Conservation (phyloP, 768 basidiomycete genomes). For the Hypsizygus marmoreus region DNA sequence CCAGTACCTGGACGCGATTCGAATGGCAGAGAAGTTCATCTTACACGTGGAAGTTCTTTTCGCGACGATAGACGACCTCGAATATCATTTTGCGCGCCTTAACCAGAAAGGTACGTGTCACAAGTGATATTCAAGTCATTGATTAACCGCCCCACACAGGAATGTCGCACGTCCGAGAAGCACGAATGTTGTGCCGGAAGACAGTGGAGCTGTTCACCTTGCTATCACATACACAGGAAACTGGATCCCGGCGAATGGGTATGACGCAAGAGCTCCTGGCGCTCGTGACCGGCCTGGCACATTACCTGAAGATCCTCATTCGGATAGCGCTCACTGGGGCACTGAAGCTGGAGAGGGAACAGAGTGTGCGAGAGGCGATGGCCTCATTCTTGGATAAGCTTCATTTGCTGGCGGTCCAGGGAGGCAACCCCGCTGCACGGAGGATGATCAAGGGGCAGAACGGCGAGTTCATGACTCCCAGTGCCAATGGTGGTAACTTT, state of each 20-base stretch:
- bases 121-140: slow-evolving; percentile 1
- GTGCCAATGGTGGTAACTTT: slow-evolving; percentile 51
- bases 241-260: slow-evolving; percentile 85
- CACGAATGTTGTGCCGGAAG: slow-evolving; percentile 97
- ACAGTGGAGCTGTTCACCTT: slow-evolving; percentile 98
- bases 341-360: slow-evolving; percentile 92
- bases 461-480: slow-evolving; percentile 55
- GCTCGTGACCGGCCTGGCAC: slow-evolving; percentile 97
- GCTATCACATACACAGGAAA: slow-evolving; percentile 93
- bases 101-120: slow-evolving; percentile 77
- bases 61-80: slow-evolving; percentile 94
- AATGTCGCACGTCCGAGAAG: slow-evolving; percentile 98
- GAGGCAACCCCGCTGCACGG: slow-evolving; percentile 77
- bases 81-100: slow-evolving; percentile 79
- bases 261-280: slow-evolving; percentile 98
- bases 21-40: slow-evolving; percentile 99
- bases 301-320: slow-evolving; percentile 99
- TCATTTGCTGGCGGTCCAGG: slow-evolving; percentile 85
- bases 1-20: slow-evolving; percentile 93
- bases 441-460: slow-evolving; percentile 76
- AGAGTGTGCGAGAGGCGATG: slow-evolving; percentile 81
- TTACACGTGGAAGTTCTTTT: slow-evolving; percentile 98
- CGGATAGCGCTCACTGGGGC: slow-evolving; percentile 96
- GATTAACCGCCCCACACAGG: slow-evolving; percentile 47
- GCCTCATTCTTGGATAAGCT: slow-evolving; percentile 89